These are phyloP conservation scores for Euphrasia arctica DNA, from an alignment of 305 asterid genomes.

Conservation along the genomic window DNA sequence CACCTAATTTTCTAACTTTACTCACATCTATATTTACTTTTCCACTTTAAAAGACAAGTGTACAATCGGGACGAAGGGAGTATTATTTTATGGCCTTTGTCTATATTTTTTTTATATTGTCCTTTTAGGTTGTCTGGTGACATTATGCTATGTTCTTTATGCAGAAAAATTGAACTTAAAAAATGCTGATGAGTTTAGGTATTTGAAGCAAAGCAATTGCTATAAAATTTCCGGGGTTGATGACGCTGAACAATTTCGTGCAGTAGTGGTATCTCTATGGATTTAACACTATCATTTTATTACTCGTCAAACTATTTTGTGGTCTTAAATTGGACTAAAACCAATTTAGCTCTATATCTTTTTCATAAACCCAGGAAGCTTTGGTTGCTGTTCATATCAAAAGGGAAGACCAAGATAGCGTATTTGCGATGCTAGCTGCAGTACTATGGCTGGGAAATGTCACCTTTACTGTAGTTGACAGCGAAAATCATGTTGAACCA, in stretches of 20 bases:
- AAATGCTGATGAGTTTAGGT: conserved; percentile 57
- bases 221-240: conserved; percentile 66
- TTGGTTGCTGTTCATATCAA: conserved; percentile 70
- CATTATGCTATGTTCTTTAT: conserved; percentile 9
- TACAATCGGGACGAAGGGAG: too few relatives aligned
- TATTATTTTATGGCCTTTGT: neutral
- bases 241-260: conserved; percentile 75
- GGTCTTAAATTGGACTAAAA: too few relatives aligned
- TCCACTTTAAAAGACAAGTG: neutral
- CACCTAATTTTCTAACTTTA: too few relatives aligned
- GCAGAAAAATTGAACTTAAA: conserved; percentile 65
- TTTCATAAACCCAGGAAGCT: conserved; percentile 60
- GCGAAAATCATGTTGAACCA: conserved; percentile 83
- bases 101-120: conserved; percentile 2
- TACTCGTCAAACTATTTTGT: neutral
- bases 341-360: neutral
- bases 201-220: conserved; percentile 73
- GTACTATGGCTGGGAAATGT: conserved; percentile 85
- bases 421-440: conserved; percentile 83
- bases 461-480: conserved; percentile 59
- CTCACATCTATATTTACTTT: too few relatives aligned
- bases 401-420: conserved; percentile 73
- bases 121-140: neutral
- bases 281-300: too few relatives aligned
- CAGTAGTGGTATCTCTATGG: conserved; percentile 50